Percentiles rank a stretch among this genome's conserved stretches.
These are phyloP conservation scores for Entomophthora muscae DNA, from an alignment of 371 early-diverging fungal genomes.

Conservation along the genomic window DNA sequence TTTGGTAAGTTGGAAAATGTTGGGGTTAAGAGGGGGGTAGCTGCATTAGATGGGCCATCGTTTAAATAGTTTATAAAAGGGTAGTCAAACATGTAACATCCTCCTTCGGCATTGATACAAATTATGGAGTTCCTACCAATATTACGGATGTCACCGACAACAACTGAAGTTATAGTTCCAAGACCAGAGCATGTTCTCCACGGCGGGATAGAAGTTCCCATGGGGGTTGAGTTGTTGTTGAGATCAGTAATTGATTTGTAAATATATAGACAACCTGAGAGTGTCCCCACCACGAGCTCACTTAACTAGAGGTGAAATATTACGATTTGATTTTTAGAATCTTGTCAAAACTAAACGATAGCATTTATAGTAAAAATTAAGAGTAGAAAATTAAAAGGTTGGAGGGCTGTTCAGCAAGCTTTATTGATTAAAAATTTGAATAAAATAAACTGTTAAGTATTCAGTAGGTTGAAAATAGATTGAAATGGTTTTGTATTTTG, in stretches of 20 bases:
- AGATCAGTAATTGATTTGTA: conserved; percentile 23
- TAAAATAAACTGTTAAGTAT: no score
- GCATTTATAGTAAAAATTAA: no score
- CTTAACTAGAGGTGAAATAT: conserved; percentile 47
- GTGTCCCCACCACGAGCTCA: conserved; percentile 67
- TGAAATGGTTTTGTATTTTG: no score
- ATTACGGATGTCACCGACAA: conserved; percentile 44
- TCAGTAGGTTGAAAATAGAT: no score
- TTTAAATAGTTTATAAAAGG: conserved; percentile 15
- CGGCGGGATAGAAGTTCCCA: conserved; percentile 13
- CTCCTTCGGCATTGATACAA: conserved; percentile 43
- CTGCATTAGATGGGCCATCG: not conserved
- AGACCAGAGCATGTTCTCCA: conserved; percentile 32
- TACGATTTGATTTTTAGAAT: no score
- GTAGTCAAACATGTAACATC: conserved; percentile 42
- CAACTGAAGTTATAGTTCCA: conserved; percentile 52
- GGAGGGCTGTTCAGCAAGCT: no score
- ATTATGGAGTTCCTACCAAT: conserved; percentile 44
- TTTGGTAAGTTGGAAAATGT: not conserved
- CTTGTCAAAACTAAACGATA: no score
- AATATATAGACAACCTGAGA: conserved; percentile 58
- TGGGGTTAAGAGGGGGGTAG: not conserved
- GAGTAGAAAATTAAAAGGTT: no score
- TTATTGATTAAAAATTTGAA: no score
- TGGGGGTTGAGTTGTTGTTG: not conserved